A percentile compares a stretch with the other conserved stretches of the same genome.
phyloP scores from a whole-genome alignment of 768 basidiomycete genomes.

The Macrocybe gigantea region DNA sequence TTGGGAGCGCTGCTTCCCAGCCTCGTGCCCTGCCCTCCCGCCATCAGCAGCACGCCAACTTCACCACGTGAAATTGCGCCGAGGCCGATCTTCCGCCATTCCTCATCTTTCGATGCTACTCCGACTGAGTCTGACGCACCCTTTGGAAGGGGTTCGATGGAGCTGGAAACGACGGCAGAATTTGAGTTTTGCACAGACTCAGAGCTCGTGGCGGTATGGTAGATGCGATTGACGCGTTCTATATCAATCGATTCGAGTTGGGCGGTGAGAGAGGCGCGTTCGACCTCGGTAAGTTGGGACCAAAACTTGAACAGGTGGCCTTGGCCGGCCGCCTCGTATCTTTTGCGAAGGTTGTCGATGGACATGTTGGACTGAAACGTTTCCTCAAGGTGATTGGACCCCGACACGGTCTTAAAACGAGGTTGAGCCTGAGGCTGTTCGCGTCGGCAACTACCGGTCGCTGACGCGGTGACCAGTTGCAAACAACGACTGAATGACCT shows the following conservation, averaged over 20 bases:
- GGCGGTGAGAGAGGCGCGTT: constrained; percentile 54
- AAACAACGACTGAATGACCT: too few species aligned
- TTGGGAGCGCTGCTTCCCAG: constrained; percentile 91
- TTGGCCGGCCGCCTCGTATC: constrained; percentile 80
- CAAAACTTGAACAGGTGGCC: constrained; percentile 88
- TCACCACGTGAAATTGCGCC: constrained; percentile 74
- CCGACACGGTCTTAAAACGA: not conserved
- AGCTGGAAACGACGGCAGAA: constrained; percentile 32
- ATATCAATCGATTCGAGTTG: constrained; percentile 84
- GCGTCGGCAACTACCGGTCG: too few species aligned
- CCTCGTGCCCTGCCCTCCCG: constrained; percentile 95
- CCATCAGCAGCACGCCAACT: constrained; percentile 96
- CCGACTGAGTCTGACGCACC: constrained; percentile 63
- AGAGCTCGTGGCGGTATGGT: constrained; percentile 63
- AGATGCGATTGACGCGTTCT: constrained; percentile 87
- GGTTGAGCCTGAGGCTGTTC: not conserved
- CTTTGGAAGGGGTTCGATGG: constrained; percentile 79
- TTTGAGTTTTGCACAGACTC: constrained; percentile 45
- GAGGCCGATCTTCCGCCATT: constrained; percentile 79
- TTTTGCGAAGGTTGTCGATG: constrained; percentile 47
- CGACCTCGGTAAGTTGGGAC: constrained; percentile 57
- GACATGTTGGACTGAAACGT: constrained; percentile 37
- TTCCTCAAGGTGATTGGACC: not conserved
- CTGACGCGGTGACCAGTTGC: too few species aligned
- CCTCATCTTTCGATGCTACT: constrained; percentile 46